Evolutionary conservation across 225 moss, liverwort and hornwort genomes (phyloP), one percentile per base, ranked within the genome.

Genomic region (Pseudisothecium myosuroides): DNA sequence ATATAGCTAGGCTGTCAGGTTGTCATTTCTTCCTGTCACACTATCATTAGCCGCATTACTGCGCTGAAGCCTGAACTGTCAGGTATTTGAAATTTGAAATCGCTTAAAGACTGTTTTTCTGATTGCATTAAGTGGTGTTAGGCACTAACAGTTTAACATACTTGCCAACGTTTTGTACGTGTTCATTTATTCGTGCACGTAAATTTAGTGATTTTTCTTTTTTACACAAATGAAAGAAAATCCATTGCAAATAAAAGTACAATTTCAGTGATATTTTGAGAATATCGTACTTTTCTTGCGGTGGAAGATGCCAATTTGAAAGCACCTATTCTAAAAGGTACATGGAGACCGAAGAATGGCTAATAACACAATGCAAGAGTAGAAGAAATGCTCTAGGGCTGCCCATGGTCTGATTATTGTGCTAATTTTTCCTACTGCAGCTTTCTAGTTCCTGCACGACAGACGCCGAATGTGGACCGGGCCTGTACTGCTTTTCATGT

Each of bases 401-500:
- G 34, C 72, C 65, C 72, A 31, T 58, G 75, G 36, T 59, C 58
- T 88, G 43, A 86, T 78, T 83, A 27, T 31, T 52, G 52, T 76
- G n/a, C 26, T 37, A 21, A 39, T 69, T 68, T 85, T 83, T 73
- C 36, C 32, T 37, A 19, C 26, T 73, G 89, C 95, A 96, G 98
- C 88, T 98, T 72, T 91, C 95, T 89, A 94, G 92, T 84, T 74
- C 88, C 50, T 98, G 98, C 82, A 52, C 80, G 19, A 69, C 60
- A 84, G 90, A 98, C 83, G 67, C 90, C 43, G 94, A 92, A 69
- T 98, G 98, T 91, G 95, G 90, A 49, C 62, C 84, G 19, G 97
- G 97, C 34, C 91, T 98, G 22, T 94, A 94, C 76, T 98, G 98
- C 89, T 92, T 89, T 74, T 88, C 89, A 81, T 97, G 96, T 92